Conservation (phyloP, 768 basidiomycete genomes). For the Paxillus involutus region DNA sequence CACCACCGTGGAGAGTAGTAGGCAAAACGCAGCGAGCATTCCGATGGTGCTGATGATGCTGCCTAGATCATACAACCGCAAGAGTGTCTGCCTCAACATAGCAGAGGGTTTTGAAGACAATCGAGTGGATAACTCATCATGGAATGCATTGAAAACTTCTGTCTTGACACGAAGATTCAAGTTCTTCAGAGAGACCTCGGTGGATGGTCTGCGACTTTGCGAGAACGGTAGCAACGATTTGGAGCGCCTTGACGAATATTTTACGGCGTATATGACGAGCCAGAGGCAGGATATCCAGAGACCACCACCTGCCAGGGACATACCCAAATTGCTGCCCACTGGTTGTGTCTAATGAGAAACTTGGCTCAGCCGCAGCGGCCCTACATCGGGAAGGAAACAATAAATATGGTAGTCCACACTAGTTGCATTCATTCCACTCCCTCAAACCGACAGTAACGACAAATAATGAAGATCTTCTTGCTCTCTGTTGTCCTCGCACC, state of each 20-base stretch:
- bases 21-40: constrained; percentile 41
- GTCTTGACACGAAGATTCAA: constrained; percentile 44
- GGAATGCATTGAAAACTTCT: constrained; percentile 45
- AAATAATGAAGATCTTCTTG: constrained; percentile 82
- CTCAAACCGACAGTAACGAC: constrained; percentile 7
- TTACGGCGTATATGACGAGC: constrained; percentile 25
- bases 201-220: constrained; percentile 15
- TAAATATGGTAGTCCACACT: too few relatives aligned
- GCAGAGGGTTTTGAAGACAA: constrained; percentile 34
- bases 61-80: constrained; percentile 51
- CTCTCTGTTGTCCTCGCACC: constrained; percentile 74
- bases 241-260: constrained; percentile 17
- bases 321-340: constrained; percentile 1
- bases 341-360: too few relatives aligned
- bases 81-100: constrained; percentile 27
- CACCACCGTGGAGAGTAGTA: constrained; percentile 38
- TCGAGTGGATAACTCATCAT: constrained; percentile 41
- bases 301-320: constrained; percentile 18
- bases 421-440: constrained; percentile 4
- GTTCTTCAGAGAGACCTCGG: constrained; percentile 24
- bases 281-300: constrained; percentile 25
- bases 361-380: too few relatives aligned
- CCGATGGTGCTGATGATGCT: constrained; percentile 44
- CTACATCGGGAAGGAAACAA: too few relatives aligned
- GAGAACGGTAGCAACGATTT: constrained; percentile 22